Base-by-base conservation (phyloP, 2,329 filamentous ascomycete species). In the Fusarium fujikuroi region DNA sequence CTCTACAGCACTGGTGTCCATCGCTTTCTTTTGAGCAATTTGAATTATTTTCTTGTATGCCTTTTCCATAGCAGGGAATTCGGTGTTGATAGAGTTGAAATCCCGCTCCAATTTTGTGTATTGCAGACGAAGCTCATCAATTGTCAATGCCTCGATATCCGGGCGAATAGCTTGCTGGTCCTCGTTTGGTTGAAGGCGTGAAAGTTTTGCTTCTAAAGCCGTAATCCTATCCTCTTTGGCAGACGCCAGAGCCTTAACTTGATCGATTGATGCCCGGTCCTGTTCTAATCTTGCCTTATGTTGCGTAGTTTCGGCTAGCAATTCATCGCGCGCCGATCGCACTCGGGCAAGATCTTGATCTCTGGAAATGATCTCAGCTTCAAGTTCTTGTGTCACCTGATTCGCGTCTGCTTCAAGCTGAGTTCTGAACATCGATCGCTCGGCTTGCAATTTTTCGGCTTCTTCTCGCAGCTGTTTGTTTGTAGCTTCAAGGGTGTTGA, bases 21-120 rank as follows among this genome's bases (percentile, higher is more conserved):
- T 88, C 39, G 97, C 91, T 82, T 97, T 98, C 84, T 94, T 95
- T 58, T 92, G 92, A 12, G 95, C 95, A 65, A 97, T 83, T 28
- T 91, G 91, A 79, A 95, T 94, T 59, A 95, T 93, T 81, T 95
- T 95, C 82, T 93, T 97, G 86, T 95, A 98, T 1, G 95, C 95
- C 59, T 91, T 91, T 80, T 97, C 95, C 85, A 99, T 94, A 0
- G 94, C 93, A 6, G 94, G 92, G 62, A 99, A 83, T 82, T 99
- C 96, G 72, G 92, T 92, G 77, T 94, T 95, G 72, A 99, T 92
- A 59, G 96, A 90, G 47, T 91, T 87, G 79, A 95, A 95, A 79
- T 97, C 93, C 74, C 90, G 91, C 77, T 95, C 91, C 54, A 98
- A 83, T 73, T 92, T 93, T 65, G 88, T 87, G 76, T 95, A 92